These are phyloP conservation scores for Rhynchospora breviuscula DNA, from an alignment of 176 grass and related monocot genomes.

Conservation along the genomic window DNA sequence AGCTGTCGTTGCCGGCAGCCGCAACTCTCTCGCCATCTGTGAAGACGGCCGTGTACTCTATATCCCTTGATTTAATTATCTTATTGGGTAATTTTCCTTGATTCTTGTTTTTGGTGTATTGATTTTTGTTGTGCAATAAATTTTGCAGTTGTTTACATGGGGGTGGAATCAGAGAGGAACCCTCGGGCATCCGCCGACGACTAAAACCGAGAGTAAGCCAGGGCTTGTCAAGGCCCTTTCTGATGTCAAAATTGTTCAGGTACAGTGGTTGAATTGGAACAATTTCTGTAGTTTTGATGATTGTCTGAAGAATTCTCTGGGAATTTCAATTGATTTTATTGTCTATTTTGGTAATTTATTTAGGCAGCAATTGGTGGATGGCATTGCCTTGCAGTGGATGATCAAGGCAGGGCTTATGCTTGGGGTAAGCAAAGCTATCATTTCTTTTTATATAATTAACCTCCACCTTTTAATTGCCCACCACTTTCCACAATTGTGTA, in stretches of 20 bases:
- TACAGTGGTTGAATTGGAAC: background rate
- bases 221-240: constrained; percentile 51
- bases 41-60: constrained; percentile 50
- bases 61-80: background rate
- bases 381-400: constrained; percentile 93
- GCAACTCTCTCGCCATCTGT: constrained; percentile 97
- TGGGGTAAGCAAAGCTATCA: constrained; percentile 44
- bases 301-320: background rate
- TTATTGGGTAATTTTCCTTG: background rate
- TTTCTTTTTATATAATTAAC: background rate
- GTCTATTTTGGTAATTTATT: constrained; percentile 24
- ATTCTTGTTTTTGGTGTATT: background rate
- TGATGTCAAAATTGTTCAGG: constrained; percentile 81
- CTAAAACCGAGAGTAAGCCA: constrained; percentile 70
- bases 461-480: background rate
- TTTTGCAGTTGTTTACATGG: constrained; percentile 84
- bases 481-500: background rate
- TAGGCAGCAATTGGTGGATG: constrained; percentile 93
- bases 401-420: constrained; percentile 70
- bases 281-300: background rate
- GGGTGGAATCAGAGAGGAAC: constrained; percentile 98
- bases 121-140: background rate
- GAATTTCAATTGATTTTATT: background rate
- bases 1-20: constrained; percentile 77
- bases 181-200: constrained; percentile 70